Conservation (phyloP, 805 yeast genomes). For the Monosporozyma yasuniensis region DNA sequence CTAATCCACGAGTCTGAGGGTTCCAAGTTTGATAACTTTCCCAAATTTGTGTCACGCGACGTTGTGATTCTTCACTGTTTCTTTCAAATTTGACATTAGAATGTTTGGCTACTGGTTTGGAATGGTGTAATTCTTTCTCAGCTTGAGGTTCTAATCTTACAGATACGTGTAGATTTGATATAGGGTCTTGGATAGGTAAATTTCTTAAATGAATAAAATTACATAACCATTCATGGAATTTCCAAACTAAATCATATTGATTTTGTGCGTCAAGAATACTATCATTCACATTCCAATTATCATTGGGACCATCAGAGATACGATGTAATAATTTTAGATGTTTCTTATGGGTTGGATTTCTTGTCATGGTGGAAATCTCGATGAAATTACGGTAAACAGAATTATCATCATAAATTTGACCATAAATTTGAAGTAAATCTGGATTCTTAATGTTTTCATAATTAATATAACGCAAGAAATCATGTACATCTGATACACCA, state of each 20-base stretch:
- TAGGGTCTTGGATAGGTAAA: conserved; percentile 19
- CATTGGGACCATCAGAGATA: neutral
- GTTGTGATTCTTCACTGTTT: conserved; percentile 17
- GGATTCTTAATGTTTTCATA: conserved; percentile 18
- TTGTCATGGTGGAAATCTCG: conserved; percentile 20
- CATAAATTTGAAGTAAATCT: conserved; percentile 14
- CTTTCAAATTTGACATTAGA: conserved; percentile 10
- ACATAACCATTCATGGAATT: conserved; percentile 33
- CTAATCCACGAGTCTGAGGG: conserved; percentile 29
- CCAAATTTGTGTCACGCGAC: conserved; percentile 22
- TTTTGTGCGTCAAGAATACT: conserved; percentile 27
- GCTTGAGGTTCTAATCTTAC: neutral
- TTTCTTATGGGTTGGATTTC: conserved; percentile 16
- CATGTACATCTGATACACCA: conserved; percentile 13
- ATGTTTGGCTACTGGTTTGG: neutral
- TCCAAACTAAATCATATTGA: conserved; percentile 36
- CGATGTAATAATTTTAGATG: conserved; percentile 10
- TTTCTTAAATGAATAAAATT: conserved; percentile 29
- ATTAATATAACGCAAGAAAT: conserved; percentile 20
- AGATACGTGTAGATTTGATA: conserved; percentile 6
- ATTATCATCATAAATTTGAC: conserved; percentile 25
- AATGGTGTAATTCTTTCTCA: neutral
- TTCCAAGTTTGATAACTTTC: conserved; percentile 24
- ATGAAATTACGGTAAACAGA: conserved; percentile 21
- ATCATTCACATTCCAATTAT: conserved; percentile 15